phyloP scores from a whole-genome alignment of 225 moss, liverwort and hornwort genomes.

The Lunularia cruciata region DNA sequence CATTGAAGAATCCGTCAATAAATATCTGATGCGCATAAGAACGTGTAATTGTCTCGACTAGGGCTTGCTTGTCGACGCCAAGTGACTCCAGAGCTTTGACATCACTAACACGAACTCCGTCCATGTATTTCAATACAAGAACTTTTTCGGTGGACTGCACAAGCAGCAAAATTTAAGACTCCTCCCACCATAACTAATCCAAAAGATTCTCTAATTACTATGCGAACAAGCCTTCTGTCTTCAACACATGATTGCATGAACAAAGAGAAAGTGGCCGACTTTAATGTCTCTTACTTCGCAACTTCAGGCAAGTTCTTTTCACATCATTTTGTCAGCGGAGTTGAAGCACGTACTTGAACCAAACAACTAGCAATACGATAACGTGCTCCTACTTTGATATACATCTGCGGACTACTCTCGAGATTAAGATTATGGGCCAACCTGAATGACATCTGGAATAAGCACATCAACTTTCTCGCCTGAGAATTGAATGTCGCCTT shows the following conservation, averaged over 20 bases:
- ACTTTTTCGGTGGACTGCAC: constrained; percentile 86
- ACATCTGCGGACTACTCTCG: too few relatives aligned
- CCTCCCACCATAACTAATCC: too few relatives aligned
- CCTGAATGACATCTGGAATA: constrained; percentile 87
- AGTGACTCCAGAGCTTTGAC: constrained; percentile 67
- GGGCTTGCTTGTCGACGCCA: constrained; percentile 73
- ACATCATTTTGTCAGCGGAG: too few relatives aligned
- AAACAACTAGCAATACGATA: too few relatives aligned
- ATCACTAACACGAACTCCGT: constrained; percentile 91
- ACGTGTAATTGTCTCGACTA: constrained; percentile 87
- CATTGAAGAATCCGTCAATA: constrained; percentile 97
- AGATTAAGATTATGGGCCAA: constrained; percentile 23
- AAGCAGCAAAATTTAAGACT: constrained; percentile 5
- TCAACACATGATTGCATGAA: too few relatives aligned
- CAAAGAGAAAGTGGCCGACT: too few relatives aligned
- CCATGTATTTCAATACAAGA: constrained; percentile 88
- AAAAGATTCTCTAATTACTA: too few relatives aligned
- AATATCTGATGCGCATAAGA: constrained; percentile 97
- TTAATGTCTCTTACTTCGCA: too few relatives aligned
- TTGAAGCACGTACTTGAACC: too few relatives aligned
- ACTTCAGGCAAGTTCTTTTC: too few relatives aligned
- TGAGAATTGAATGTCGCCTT: constrained; percentile 53
- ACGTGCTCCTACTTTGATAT: too few relatives aligned
- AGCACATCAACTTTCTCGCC: constrained; percentile 81
- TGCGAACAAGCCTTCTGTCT: too few relatives aligned